Conservation (phyloP, 2,329 filamentous ascomycete species). For the Trichophyton simii region DNA sequence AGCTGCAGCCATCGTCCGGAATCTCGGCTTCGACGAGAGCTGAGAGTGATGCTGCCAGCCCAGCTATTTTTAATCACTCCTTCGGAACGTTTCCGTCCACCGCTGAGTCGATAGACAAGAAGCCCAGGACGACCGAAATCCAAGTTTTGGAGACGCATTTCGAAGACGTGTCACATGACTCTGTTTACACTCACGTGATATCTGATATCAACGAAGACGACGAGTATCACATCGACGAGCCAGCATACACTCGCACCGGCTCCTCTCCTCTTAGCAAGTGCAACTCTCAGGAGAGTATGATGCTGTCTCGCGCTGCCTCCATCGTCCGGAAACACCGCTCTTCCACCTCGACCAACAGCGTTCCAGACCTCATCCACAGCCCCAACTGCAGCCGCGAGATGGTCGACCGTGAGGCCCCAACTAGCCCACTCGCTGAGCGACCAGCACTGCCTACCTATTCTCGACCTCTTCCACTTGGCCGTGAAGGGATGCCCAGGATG, state of each 20-base stretch:
- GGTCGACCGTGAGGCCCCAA: slow-evolving; percentile 13
- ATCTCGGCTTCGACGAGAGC: background rate
- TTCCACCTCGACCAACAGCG: slow-evolving; percentile 33
- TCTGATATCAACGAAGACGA: slow-evolving; percentile 36
- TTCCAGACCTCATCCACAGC: slow-evolving; percentile 35
- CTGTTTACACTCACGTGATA: slow-evolving; percentile 31
- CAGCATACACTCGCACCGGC: slow-evolving; percentile 34
- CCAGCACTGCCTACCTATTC: slow-evolving; percentile 11
- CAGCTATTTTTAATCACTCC: slow-evolving; percentile 4
- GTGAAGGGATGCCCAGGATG: slow-evolving; percentile 4
- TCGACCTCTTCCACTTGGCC: slow-evolving; percentile 12
- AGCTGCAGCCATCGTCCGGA: background rate
- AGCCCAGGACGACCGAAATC: slow-evolving; percentile 20
- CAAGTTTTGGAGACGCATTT: slow-evolving; percentile 21
- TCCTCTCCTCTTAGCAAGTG: slow-evolving; percentile 43
- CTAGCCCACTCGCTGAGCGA: slow-evolving; percentile 1
- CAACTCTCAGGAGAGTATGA: slow-evolving; percentile 45
- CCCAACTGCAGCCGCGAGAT: slow-evolving; percentile 29
- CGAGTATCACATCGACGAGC: slow-evolving; percentile 28
- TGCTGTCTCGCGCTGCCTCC: slow-evolving; percentile 39
- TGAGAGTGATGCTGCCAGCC: background rate
- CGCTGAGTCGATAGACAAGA: slow-evolving; percentile 4
- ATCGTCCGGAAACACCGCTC: slow-evolving; percentile 37
- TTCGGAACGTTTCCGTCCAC: slow-evolving; percentile 5
- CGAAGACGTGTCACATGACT: slow-evolving; percentile 23